phyloP scores from a whole-genome alignment of 2,329 filamentous ascomycete genomes.

The Pseudogymnoascus sp. region DNA sequence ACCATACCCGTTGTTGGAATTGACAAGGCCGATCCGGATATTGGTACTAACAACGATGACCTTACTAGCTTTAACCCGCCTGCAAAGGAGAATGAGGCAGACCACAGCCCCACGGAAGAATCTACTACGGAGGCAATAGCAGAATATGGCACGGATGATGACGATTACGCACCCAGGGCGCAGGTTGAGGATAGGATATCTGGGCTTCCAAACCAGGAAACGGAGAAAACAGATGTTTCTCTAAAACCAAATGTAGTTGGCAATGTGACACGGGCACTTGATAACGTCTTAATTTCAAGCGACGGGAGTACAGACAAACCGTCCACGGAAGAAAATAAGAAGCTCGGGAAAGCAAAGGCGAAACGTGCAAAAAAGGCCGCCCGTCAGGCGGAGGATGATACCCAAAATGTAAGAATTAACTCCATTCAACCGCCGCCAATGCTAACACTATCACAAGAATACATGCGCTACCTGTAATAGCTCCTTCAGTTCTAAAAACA shows the following conservation, averaged over 20 bases:
- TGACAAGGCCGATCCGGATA: background rate
- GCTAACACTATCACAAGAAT: constrained; percentile 27
- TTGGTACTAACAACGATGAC: background rate
- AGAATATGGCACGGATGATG: constrained; percentile 14
- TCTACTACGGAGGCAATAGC: background rate
- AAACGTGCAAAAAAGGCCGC: constrained; percentile 43
- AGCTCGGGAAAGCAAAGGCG: constrained; percentile 43
- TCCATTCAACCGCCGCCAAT: background rate
- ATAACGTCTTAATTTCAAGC: constrained; percentile 16
- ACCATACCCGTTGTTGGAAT: background rate
- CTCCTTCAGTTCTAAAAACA: constrained; percentile 50
- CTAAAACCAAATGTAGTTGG: constrained; percentile 15
- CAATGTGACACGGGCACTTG: constrained; percentile 12
- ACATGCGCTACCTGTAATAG: constrained; percentile 49
- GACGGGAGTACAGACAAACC: constrained; percentile 13
- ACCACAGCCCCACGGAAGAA: background rate
- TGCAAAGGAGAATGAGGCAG: background rate
- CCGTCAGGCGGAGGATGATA: constrained; percentile 18
- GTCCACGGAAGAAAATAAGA: constrained; percentile 20
- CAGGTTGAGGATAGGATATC: constrained; percentile 21
- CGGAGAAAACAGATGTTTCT: background rate
- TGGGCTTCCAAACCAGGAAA: constrained; percentile 6
- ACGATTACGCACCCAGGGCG: constrained; percentile 27
- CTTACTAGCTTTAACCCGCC: background rate
- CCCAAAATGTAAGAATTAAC: background rate